Evolutionary conservation across 2,329 filamentous ascomycete genomes (phyloP).

Genomic region (Colletotrichum sp.): DNA sequence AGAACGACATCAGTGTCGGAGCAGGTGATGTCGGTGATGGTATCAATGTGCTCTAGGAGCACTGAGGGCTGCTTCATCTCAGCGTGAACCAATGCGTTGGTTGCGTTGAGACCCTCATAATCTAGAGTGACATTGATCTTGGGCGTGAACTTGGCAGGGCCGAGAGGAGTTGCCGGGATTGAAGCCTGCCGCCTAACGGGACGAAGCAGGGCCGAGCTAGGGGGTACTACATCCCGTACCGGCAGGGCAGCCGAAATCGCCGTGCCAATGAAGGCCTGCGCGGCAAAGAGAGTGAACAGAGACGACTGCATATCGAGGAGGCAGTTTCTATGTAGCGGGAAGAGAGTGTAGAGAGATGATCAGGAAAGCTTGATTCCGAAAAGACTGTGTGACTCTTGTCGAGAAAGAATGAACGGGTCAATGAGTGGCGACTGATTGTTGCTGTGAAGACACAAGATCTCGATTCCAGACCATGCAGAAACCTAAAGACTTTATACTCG

Average conservation of each 20-base stretch:
- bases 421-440: neutral
- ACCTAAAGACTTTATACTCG: neutral
- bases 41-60: constrained; percentile 23
- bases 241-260: neutral
- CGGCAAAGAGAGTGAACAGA: constrained; percentile 3
- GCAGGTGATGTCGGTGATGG: constrained; percentile 17
- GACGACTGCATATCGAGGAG: neutral
- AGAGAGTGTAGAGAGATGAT: neutral
- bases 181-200: constrained; percentile 2
- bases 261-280: neutral
- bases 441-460: neutral
- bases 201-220: neutral
- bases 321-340: neutral
- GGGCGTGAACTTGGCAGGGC: constrained; percentile 22
- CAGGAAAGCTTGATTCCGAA: neutral
- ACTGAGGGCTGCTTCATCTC: constrained; percentile 22
- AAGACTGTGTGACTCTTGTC: neutral
- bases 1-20: constrained; percentile 14
- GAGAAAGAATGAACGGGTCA: neutral
- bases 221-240: neutral
- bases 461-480: neutral
- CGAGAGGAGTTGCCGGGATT: neutral
- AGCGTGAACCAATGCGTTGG: constrained; percentile 15
- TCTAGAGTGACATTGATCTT: constrained; percentile 20
- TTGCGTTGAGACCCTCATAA: constrained; percentile 20